Base-by-base conservation (phyloP, 768 basidiomycete species). In the Mycena belliarum region DNA sequence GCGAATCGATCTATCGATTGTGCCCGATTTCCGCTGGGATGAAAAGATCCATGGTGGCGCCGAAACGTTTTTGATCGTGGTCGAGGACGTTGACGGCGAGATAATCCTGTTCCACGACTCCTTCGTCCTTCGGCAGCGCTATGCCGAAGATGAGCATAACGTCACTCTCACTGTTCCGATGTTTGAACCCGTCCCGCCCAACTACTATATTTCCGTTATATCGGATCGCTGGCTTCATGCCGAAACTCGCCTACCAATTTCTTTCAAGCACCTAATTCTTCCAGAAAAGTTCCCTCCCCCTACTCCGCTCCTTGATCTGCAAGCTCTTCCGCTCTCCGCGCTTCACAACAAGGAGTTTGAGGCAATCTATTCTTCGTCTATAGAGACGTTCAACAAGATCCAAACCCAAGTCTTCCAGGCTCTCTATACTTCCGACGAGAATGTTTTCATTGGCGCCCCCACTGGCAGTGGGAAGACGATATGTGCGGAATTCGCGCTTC, bases 351-450 rank as follows among this genome's bases (percentile, higher is more conserved):
- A 88, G 66, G 92, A 95, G 59, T 98, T 88, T 64, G 93, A 98
- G 70, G 79, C 80, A 1, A 83, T 98, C 41, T 99, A 98, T 71
- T 83, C 86, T 1, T 83, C 81, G 18, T 84, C 84, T 0, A 87
- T 98, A 62, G 80, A 85, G 59, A 86, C 85, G 0, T 98, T 98
- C 81, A 98, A 98, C 83, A 99, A 98, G 74, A 98, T 98, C 60
- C 97, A 98, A 70, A 98, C 94, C 0, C 97, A 98, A 73, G 95
- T 97, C 43, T 98, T 99, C 88, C 95, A 98, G 66, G 95, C 96
- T 0, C 79, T 99, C 0, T 99, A 98, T 71, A 94, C 92, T 0
- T 88, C 93, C 0, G 95, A 98, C 66, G 97, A 98, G 68, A 98
- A 96, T 65, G 89, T 96, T 40, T 95, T 98, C 68, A 87, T 99